Evolutionary conservation across 164 flowering plant genomes (phyloP), one percentile per base, ranked within the genome.

Genomic region (Nelumbo lutea): DNA sequence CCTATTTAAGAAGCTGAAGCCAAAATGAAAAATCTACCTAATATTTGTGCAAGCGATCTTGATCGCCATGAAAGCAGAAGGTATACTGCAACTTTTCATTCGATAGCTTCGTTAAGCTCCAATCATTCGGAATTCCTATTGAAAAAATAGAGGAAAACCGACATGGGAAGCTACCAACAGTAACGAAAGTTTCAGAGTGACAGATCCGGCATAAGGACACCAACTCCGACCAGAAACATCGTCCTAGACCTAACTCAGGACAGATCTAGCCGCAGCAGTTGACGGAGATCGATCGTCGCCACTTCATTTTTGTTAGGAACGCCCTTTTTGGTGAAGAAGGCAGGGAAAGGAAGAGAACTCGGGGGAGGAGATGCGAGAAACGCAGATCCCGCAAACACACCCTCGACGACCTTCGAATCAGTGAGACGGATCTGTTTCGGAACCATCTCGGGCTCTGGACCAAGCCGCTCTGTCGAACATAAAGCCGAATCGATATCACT

Each of bases 311-410:
- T 62, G 44, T n/a, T 67, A 9, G 10, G 39, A 9, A 1, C 60
- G 6, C 3, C n/a, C 43, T 62, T 63, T 42, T 53, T 70, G 45
- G 61, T 11, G 52, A 63, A 70, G 11, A 68, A 68, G 3, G 67
- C 73, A 42, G 73, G 73, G 6, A 70, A 45, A 9, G 73, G 72
- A n/a, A 70, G 67, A 42, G 72, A 70, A 15, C 72, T 70, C 46
- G 72, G 72, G 38, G 72, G 64, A 7, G 73, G 73, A 6, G 73
- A 70, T 7, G 67, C 27, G 27, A 43, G 11, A 41, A 55, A 62
- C 43, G 55, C 67, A 10, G 73, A 52, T 5, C 73, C 73, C 39
- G 73, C 73, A 40, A 62, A 70, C 42, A 64, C 51, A 1, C 27
- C 27, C 27, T 44, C 44, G 11, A 4, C 51, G 42, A 47, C 39